Conservation (phyloP, 768 basidiomycete species). For the Chalciporus chontae region DNA sequence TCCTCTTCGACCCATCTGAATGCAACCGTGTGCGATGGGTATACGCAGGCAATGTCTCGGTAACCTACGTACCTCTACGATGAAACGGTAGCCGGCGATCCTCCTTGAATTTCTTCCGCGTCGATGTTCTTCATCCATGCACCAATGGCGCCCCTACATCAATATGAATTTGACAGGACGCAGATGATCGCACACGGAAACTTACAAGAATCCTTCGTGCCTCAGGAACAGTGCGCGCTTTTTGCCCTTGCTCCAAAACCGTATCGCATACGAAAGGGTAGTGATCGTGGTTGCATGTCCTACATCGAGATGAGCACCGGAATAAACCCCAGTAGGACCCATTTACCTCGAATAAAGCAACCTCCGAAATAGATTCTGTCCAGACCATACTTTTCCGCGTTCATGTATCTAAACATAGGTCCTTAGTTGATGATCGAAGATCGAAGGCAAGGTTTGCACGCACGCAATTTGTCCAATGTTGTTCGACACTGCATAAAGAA, state of each 20-base stretch:
- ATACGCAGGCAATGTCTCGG: neutral
- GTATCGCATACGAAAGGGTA: conserved; percentile 96
- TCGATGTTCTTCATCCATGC: conserved; percentile 98
- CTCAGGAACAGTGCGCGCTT: conserved; percentile 95
- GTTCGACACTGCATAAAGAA: conserved; percentile 96
- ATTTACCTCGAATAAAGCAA: conserved; percentile 93
- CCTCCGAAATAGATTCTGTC: conserved; percentile 99
- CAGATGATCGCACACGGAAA: conserved; percentile 19
- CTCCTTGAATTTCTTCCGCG: conserved; percentile 30
- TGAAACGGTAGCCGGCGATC: conserved; percentile 1
- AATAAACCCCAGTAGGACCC: neutral
- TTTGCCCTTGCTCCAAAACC: conserved; percentile 98
- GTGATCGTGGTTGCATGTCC: conserved; percentile 97
- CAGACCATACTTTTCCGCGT: conserved; percentile 96
- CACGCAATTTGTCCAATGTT: conserved; percentile 99
- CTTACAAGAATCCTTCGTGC: conserved; percentile 96
- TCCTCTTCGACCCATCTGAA: neutral
- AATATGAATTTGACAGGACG: neutral
- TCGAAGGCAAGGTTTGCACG: conserved; percentile 36
- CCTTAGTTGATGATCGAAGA: conserved; percentile 11
- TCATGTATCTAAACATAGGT: conserved; percentile 67
- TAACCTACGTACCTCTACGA: conserved; percentile 10
- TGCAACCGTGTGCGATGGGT: conserved; percentile 8
- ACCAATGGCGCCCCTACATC: conserved; percentile 79
- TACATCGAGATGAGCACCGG: conserved; percentile 29